phyloP scores from a whole-genome alignment of 2,329 filamentous ascomycete species.

The Neofusicoccum sp. region DNA sequence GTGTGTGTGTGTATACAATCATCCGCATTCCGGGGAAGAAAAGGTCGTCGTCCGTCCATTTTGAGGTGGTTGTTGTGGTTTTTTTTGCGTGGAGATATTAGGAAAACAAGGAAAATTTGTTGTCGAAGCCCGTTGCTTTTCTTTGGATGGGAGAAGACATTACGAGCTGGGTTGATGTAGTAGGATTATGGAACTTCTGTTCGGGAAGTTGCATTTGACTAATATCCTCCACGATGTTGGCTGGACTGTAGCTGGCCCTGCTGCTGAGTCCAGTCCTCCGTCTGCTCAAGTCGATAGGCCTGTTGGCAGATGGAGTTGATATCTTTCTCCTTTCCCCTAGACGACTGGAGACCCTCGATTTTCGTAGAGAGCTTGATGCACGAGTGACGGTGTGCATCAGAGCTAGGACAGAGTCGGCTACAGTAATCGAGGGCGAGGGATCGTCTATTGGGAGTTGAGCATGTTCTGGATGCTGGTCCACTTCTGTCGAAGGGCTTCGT shows the following conservation, averaged over 20 bases:
- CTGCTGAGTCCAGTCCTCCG: not conserved
- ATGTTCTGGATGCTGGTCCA: slow-evolving; percentile 51
- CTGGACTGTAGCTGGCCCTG: not conserved
- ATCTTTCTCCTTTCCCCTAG: not conserved
- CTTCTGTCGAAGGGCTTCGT: slow-evolving; percentile 53
- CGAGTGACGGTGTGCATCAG: not conserved
- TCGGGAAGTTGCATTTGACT: slow-evolving; percentile 1
- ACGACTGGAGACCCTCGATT: not conserved
- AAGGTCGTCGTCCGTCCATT: too few species aligned
- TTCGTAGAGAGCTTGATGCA: slow-evolving; percentile 2
- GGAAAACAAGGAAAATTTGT: too few species aligned
- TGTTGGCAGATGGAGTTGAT: not conserved
- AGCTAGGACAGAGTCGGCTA: not conserved
- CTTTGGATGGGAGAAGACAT: not conserved
- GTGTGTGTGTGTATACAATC: too few species aligned
- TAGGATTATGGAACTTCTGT: not conserved
- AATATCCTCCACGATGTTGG: not conserved
- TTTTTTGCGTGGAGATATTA: too few species aligned
- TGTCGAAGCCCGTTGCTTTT: too few species aligned
- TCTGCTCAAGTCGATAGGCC: not conserved
- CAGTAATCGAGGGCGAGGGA: not conserved
- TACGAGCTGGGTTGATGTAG: not conserved
- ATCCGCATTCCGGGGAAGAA: too few species aligned
- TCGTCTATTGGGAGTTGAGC: slow-evolving; percentile 37
- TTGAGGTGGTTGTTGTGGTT: too few species aligned